Evolutionary conservation across 768 basidiomycete species (phyloP).

Genomic region (Cystofilobasidium capitatum): DNA sequence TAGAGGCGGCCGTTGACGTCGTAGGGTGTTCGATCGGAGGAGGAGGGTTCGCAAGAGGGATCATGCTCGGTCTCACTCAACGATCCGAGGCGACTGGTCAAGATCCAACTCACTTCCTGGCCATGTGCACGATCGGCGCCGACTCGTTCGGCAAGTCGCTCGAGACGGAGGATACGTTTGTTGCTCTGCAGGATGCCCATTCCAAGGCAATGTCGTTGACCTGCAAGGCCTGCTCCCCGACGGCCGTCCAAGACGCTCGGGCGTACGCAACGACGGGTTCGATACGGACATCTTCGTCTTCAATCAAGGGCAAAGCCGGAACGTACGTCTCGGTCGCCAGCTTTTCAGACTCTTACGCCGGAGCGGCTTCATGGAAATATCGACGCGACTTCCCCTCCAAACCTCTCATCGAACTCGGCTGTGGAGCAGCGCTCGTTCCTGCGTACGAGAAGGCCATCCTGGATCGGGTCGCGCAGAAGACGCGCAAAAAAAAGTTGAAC

Average conservation of each 20-base stretch:
- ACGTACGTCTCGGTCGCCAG: neutral
- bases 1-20: constrained; percentile 26
- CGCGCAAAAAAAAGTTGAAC: constrained; percentile 13
- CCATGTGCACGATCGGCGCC: constrained; percentile 21
- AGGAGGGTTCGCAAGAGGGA: constrained; percentile 33
- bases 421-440: neutral
- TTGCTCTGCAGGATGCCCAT: constrained; percentile 7
- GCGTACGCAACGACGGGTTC: neutral
- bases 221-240: neutral
- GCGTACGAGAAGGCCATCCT: neutral
- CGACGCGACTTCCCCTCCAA: neutral
- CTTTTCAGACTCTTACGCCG: neutral
- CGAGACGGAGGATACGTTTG: constrained; percentile 22
- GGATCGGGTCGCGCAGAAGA: neutral
- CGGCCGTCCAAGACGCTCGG: neutral
- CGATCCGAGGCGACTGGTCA: neutral
- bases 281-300: neutral
- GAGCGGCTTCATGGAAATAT: neutral
- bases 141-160: constrained; percentile 20
- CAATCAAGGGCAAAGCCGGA: neutral
- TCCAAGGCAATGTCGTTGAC: neutral
- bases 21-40: constrained; percentile 34
- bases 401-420: constrained; percentile 6
- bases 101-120: constrained; percentile 18
- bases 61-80: constrained; percentile 30